These are phyloP conservation scores for Sclerotinia minor DNA, from an alignment of 2,329 filamentous ascomycete genomes.

Conservation along the genomic window DNA sequence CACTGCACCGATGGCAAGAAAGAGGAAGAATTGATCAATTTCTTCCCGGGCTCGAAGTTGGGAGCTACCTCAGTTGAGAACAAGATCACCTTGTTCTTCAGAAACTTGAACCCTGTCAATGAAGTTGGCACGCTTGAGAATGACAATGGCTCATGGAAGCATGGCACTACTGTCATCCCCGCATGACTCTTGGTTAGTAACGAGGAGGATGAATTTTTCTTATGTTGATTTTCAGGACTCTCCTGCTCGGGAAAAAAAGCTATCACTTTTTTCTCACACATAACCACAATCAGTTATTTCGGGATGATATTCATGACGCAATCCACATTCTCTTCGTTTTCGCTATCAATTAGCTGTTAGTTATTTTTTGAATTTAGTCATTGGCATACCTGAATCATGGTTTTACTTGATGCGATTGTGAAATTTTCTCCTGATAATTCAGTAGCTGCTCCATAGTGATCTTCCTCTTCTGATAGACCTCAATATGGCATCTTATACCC, in stretches of 20 bases:
- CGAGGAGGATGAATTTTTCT: background rate
- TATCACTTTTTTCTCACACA: background rate
- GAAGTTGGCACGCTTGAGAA: conserved; percentile 15
- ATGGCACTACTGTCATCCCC: conserved; percentile 1
- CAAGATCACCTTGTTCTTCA: conserved; percentile 22
- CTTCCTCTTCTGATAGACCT: no score
- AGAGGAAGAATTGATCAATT: background rate
- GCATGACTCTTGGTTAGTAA: background rate
- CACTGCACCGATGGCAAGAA: conserved; percentile 6
- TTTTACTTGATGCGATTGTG: background rate
- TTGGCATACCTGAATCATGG: background rate
- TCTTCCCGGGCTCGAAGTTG: conserved; percentile 21
- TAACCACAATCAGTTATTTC: background rate
- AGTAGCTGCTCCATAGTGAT: background rate
- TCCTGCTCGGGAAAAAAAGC: conserved; percentile 10
- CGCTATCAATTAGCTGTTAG: background rate
- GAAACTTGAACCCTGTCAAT: conserved; percentile 18
- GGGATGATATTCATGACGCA: conserved; percentile 7
- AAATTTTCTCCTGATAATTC: background rate
- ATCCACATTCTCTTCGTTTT: background rate
- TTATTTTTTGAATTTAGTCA: background rate
- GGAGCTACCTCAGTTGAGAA: conserved; percentile 18
- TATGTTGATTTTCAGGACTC: conserved; percentile 11
- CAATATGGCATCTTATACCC: background rate
- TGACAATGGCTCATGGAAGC: conserved; percentile 5